Conservation (phyloP, 2,329 filamentous ascomycete species). For the Colletotrichum lindemuthianum region DNA sequence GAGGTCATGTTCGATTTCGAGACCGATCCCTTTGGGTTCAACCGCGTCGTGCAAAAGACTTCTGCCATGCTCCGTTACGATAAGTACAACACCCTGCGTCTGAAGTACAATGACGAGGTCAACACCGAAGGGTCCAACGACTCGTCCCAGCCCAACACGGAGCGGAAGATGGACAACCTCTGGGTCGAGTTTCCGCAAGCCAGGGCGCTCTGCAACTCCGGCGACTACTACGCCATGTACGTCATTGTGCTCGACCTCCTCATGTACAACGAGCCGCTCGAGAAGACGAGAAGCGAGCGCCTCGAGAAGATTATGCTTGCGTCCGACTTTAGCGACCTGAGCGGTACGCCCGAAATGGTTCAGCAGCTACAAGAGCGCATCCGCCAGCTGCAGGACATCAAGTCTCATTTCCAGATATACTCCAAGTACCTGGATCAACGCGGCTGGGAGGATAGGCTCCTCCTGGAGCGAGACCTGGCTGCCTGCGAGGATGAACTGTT, state of each 20-base stretch:
- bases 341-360: conserved; percentile 93
- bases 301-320: conserved; percentile 99
- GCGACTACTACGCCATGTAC: conserved; percentile 97
- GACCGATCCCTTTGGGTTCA: conserved; percentile 95
- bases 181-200: conserved; percentile 97
- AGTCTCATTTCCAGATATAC: conserved; percentile 94
- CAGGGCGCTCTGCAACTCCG: conserved; percentile 94
- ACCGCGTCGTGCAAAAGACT: conserved; percentile 94
- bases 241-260: conserved; percentile 96
- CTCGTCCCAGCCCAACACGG: conserved; percentile 65
- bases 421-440: conserved; percentile 85
- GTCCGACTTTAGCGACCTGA: conserved; percentile 96
- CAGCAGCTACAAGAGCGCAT: conserved; percentile 91
- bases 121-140: conserved; percentile 69
- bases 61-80: conserved; percentile 95
- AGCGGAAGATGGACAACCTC: conserved; percentile 92
- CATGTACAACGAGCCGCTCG: conserved; percentile 93
- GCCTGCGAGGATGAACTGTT: conserved; percentile 96
- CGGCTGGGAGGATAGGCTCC: conserved; percentile 89
- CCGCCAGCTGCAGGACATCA: conserved; percentile 93
- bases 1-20: conserved; percentile 99
- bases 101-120: conserved; percentile 97
- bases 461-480: conserved; percentile 89
- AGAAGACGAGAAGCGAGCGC: conserved; percentile 95
- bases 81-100: conserved; percentile 95